Base-by-base conservation (phyloP, 371 early-diverging fungal species). In the Mortierella sp. region DNA sequence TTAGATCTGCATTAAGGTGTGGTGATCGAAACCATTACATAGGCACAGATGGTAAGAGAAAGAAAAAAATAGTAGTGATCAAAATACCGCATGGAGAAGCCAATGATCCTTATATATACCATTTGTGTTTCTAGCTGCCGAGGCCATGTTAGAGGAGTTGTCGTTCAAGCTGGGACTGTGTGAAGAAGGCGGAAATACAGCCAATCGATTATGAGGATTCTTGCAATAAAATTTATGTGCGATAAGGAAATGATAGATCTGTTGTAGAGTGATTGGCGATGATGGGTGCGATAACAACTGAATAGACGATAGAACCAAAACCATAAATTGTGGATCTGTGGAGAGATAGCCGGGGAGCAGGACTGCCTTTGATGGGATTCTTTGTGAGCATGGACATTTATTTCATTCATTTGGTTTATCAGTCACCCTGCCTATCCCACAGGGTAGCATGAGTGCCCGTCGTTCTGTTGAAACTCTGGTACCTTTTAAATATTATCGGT, bases 121-220 rank as follows among this genome's bases (percentile, higher is more conserved):
- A 3, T 60, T 28, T 49, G 51, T 59, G 57, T 35, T 65, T 40
- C 0, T 71, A 80, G 75, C 72, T 62, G 68, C 70, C 14, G 81
- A 75, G 66, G 81, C 81, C 3, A 80, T 80, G 81, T n/a, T 75
- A 24, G 81, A 80, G 47, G 75, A 80, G 32, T 66, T 80, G 5
- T 49, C 72, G 9, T 80, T 68, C 72, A 80, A 80, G 39, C 47
- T 75, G 28, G 70, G 58, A 49, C 52, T 81, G 22, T 81, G 73
- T 45, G 70, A 68, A 8, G 66, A 66, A 5, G n/a, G 45, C 12
- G 3, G 49, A 35, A 45, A n/a, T n/a, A 20, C n/a, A 55, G 43
- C 26, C 11, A 54, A 11, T 54, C 12, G 9, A 54, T 54, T 3
- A 18, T 1, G 10, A 22, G 8, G 18, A 51, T 2, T 45, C 51